phyloP scores from a whole-genome alignment of 2,329 filamentous ascomycete species.

The Sodiomyces alkalinus region DNA sequence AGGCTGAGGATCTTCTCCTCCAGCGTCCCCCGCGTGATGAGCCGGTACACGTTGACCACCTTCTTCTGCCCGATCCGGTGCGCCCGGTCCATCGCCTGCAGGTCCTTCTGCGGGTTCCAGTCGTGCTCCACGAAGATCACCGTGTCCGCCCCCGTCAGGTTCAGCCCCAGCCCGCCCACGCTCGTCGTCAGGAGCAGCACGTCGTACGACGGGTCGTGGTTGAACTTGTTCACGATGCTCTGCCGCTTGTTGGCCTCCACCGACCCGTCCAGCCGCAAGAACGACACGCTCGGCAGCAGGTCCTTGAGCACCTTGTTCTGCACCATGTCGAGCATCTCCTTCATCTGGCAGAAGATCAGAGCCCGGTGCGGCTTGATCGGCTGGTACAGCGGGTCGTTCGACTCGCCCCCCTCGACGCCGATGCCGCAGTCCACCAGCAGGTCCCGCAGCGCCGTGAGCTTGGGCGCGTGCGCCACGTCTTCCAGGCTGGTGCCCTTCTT shows the following conservation, averaged over 20 bases:
- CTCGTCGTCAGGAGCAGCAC: slow-evolving; percentile 86
- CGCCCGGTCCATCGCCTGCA: slow-evolving; percentile 97
- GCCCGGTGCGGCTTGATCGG: slow-evolving; percentile 94
- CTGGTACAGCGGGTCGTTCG: slow-evolving; percentile 46
- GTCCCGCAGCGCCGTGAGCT: slow-evolving; percentile 78
- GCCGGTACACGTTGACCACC: slow-evolving; percentile 95
- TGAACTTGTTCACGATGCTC: slow-evolving; percentile 98
- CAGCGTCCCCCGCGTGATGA: slow-evolving; percentile 88
- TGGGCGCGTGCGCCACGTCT: slow-evolving; percentile 79
- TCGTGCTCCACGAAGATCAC: slow-evolving; percentile 99
- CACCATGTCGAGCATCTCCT: slow-evolving; percentile 99
- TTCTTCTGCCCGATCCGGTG: slow-evolving; percentile 99
- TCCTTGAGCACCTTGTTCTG: slow-evolving; percentile 84
- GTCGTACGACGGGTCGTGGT: slow-evolving; percentile 93
- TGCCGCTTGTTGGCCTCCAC: slow-evolving; percentile 90
- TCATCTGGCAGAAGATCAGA: slow-evolving; percentile 98
- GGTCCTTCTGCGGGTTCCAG: slow-evolving; percentile 97
- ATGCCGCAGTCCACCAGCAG: slow-evolving; percentile 98
- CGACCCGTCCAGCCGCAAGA: slow-evolving; percentile 80
- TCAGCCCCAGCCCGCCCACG: slow-evolving; percentile 86
- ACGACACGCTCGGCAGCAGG: slow-evolving; percentile 84
- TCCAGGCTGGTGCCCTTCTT: slow-evolving; percentile 70
- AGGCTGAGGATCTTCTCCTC: slow-evolving; percentile 98
- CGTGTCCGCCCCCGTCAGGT: slow-evolving; percentile 91
- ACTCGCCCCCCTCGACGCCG: slow-evolving; percentile 53